phyloP scores from a whole-genome alignment of 805 yeast species.

The Hanseniaspora lindneri region DNA sequence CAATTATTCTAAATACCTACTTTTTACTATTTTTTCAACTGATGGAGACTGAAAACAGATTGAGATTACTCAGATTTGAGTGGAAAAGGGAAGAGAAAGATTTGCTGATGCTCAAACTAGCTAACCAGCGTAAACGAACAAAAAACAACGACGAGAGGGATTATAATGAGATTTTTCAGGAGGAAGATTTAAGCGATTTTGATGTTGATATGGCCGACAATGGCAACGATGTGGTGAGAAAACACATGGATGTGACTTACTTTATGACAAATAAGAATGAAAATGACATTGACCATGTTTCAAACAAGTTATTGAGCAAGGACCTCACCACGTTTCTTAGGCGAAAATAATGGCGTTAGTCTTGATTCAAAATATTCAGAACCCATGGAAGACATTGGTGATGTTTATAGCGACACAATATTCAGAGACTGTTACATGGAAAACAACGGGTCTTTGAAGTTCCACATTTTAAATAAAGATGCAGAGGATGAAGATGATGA shows the following conservation, averaged over 20 bases:
- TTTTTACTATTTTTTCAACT: no score
- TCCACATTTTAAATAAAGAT: background rate
- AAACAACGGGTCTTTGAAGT: constrained; percentile 7
- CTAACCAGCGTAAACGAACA: background rate
- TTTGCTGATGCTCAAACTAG: background rate
- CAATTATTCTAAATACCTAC: no score
- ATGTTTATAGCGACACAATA: background rate
- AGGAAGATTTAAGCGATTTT: background rate
- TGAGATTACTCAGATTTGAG: background rate
- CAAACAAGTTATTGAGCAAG: constrained; percentile 8
- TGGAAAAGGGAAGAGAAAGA: background rate
- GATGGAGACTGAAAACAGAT: background rate
- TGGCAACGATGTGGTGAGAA: constrained; percentile 2
- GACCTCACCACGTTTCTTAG: constrained; percentile 12
- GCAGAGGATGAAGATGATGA: background rate
- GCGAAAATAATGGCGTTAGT: constrained; percentile 1
- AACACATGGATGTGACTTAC: constrained; percentile 12
- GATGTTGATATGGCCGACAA: background rate
- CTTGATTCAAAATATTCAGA: no score
- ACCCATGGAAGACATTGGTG: no score
- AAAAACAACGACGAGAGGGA: background rate
- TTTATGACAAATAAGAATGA: constrained; percentile 14
- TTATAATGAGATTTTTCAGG: background rate
- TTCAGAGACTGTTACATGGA: constrained; percentile 13
- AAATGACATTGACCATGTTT: constrained; percentile 9